These are phyloP conservation scores for Pichia cactophila DNA, from an alignment of 1,139 yeast genomes.

Conservation along the genomic window DNA sequence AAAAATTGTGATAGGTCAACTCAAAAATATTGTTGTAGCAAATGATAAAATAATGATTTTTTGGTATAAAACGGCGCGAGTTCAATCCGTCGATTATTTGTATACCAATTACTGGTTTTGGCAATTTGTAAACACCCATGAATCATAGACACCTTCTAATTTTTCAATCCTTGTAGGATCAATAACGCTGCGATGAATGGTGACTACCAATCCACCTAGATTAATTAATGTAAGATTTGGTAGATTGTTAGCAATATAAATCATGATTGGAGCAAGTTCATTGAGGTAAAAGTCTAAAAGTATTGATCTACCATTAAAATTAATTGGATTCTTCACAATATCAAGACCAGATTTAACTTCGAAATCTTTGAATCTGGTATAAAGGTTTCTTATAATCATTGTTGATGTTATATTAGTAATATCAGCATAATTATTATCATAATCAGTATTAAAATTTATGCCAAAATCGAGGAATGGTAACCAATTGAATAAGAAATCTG, in stretches of 20 bases:
- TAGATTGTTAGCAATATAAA: constrained; percentile 10
- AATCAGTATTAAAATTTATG: not conserved
- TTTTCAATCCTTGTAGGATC: constrained; percentile 1
- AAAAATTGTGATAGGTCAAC: too few species aligned
- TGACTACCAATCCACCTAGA: constrained; percentile 19
- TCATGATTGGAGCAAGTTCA: constrained; percentile 17
- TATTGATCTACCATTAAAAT: not conserved
- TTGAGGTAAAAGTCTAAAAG: constrained; percentile 8
- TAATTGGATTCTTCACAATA: constrained; percentile 14
- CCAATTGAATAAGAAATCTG: constrained; percentile 28
- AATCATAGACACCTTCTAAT: constrained; percentile 7
- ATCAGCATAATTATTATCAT: not conserved
- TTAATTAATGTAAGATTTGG: constrained; percentile 16
- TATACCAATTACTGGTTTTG: constrained; percentile 2
- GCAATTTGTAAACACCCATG: constrained; percentile 13
- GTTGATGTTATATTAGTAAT: constrained; percentile 9
- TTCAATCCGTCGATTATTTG: too few species aligned
- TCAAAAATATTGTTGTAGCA: too few species aligned
- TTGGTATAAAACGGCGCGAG: too few species aligned
- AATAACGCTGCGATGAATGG: constrained; percentile 10
- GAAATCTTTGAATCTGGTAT: constrained; percentile 18
- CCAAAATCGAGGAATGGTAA: constrained; percentile 20
- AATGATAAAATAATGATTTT: too few species aligned
- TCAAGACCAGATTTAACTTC: constrained; percentile 19
- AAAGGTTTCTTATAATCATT: constrained; percentile 17